Conservation (phyloP, 2,329 filamentous ascomycete genomes). For the Ceratocystis variospora region DNA sequence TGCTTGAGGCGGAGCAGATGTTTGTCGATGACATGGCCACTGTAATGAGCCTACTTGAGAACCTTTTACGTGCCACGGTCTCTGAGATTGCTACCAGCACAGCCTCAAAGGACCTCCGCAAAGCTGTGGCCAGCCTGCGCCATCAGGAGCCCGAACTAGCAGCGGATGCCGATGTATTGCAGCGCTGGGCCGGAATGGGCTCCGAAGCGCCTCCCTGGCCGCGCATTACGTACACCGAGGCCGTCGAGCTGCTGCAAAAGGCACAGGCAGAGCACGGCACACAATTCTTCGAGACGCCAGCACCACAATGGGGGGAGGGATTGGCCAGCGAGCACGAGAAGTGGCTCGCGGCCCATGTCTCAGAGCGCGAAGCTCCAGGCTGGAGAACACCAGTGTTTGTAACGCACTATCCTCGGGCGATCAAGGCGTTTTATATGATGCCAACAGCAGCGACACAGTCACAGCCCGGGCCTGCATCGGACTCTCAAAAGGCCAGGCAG, state of each 20-base stretch:
- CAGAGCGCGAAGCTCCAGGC: constrained; percentile 34
- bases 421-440: constrained; percentile 76
- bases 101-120: constrained; percentile 32
- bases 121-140: constrained; percentile 24
- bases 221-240: constrained; percentile 68
- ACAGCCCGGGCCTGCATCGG: background rate
- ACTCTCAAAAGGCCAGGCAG: too few species aligned
- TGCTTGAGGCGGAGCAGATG: constrained; percentile 84
- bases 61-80: constrained; percentile 49
- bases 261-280: constrained; percentile 29
- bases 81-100: constrained; percentile 31
- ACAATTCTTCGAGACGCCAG: constrained; percentile 46
- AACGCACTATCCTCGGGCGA: constrained; percentile 73
- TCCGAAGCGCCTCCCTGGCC: constrained; percentile 46
- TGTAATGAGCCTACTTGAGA: constrained; percentile 69
- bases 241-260: constrained; percentile 53
- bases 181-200: constrained; percentile 60
- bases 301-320: constrained; percentile 56
- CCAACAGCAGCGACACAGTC: constrained; percentile 15
- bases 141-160: constrained; percentile 26
- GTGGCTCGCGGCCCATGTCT: constrained; percentile 59
- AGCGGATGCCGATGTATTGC: constrained; percentile 35
- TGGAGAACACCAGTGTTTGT: constrained; percentile 64
- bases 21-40: constrained; percentile 57
- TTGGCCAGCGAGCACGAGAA: constrained; percentile 88